Evolutionary conservation across 805 yeast species (phyloP).

Genomic region (Saturnispora hagleri): DNA sequence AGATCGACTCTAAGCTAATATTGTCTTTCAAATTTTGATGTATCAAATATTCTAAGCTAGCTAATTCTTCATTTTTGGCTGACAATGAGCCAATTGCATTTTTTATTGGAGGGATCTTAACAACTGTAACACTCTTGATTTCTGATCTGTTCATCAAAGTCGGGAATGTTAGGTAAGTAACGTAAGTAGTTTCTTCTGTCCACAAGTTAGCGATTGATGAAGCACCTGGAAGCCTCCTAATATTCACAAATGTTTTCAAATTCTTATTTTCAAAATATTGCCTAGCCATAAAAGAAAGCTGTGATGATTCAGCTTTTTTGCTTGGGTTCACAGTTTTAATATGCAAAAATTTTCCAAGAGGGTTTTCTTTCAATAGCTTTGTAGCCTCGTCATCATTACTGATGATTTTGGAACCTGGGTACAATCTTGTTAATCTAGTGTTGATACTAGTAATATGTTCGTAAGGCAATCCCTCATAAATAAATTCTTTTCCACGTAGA

Average conservation of each 20-base stretch:
- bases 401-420: conserved; percentile 75
- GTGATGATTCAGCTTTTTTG: conserved; percentile 32
- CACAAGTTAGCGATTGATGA: conserved; percentile 66
- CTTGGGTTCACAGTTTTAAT: conserved; percentile 67
- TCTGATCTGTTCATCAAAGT: conserved; percentile 81
- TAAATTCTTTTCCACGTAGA: conserved; percentile 65
- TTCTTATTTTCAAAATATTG: conserved; percentile 70
- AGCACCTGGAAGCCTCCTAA: conserved; percentile 66
- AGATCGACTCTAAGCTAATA: conserved; percentile 19
- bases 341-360: conserved; percentile 65
- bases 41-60: conserved; percentile 55
- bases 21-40: conserved; percentile 32
- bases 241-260: conserved; percentile 57
- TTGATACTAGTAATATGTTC: conserved; percentile 81
- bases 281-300: conserved; percentile 52
- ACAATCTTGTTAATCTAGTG: conserved; percentile 59
- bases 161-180: conserved; percentile 71
- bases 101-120: conserved; percentile 71
- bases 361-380: conserved; percentile 38
- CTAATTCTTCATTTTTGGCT: conserved; percentile 62
- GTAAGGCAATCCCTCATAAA: conserved; percentile 79
- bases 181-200: conserved; percentile 82
- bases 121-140: conserved; percentile 38
- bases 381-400: conserved; percentile 46
- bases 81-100: conserved; percentile 66